phyloP scores from a whole-genome alignment of 1,139 yeast genomes.

The Lodderomyces orthopsilosis region DNA sequence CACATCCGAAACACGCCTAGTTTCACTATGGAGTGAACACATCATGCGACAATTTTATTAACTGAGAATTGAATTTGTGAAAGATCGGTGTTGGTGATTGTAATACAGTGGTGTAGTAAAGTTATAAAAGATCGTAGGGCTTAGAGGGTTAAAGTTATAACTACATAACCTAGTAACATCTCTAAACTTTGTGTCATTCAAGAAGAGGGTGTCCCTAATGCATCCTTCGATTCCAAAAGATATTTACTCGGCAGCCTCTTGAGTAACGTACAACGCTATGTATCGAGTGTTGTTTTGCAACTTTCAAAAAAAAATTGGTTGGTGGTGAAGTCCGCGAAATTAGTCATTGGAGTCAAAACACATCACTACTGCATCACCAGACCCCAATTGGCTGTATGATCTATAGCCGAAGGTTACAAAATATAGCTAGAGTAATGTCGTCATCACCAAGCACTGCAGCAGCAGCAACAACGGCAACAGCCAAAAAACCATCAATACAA shows the following conservation, averaged over 20 bases:
- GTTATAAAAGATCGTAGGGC: too few relatives aligned
- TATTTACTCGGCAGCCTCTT: too few relatives aligned
- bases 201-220: too few relatives aligned
- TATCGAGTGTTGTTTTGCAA: too few relatives aligned
- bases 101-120: too few relatives aligned
- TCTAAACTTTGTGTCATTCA: too few relatives aligned
- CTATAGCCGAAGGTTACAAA: neutral
- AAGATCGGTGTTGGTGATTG: conserved; percentile 10
- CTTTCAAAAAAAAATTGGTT: neutral
- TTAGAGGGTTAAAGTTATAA: too few relatives aligned
- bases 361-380: neutral
- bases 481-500: conserved; percentile 27
- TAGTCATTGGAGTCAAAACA: neutral
- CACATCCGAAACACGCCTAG: conserved; percentile 47
- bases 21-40: conserved; percentile 34
- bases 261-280: too few relatives aligned
- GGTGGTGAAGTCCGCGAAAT: neutral
- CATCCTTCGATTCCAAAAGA: too few relatives aligned
- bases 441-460: neutral
- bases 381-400: conserved; percentile 1
- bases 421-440: neutral
- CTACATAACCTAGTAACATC: too few relatives aligned
- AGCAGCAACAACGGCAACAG: conserved; percentile 7
- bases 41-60: conserved; percentile 44
- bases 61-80: neutral